Percentiles rank a stretch among this genome's conserved stretches.
These are phyloP conservation scores for Pichia sorboxylosa DNA, from an alignment of 1,139 yeast species.

Conservation along the genomic window DNA sequence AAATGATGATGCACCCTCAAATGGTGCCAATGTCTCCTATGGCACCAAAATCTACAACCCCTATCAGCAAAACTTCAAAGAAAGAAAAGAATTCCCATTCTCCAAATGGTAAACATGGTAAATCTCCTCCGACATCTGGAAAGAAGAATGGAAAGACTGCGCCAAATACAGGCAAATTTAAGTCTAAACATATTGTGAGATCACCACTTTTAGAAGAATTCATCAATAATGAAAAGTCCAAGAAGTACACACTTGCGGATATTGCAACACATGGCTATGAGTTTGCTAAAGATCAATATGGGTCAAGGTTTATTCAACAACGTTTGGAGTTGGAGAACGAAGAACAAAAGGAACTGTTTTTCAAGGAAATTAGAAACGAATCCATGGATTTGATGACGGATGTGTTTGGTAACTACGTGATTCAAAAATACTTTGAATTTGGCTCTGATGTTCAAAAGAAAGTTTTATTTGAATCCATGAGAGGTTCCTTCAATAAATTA, in stretches of 20 bases:
- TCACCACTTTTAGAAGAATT: constrained; percentile 83
- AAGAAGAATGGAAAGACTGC: background rate
- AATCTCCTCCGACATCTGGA: constrained; percentile 3
- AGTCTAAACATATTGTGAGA: constrained; percentile 40
- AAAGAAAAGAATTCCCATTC: constrained; percentile 3
- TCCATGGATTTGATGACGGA: constrained; percentile 83
- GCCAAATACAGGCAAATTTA: constrained; percentile 7
- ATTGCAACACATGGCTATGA: constrained; percentile 84
- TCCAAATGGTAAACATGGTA: constrained; percentile 6
- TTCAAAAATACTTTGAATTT: constrained; percentile 84
- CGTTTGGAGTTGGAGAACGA: constrained; percentile 54
- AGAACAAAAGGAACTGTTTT: constrained; percentile 69
- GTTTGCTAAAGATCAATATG: constrained; percentile 93
- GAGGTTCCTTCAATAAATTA: constrained; percentile 61
- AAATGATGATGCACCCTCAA: constrained; percentile 5
- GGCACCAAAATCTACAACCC: constrained; percentile 4
- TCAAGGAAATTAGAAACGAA: constrained; percentile 69
- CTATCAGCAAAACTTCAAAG: background rate
- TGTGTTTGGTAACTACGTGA: constrained; percentile 95
- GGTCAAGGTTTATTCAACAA: constrained; percentile 91
- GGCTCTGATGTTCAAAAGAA: constrained; percentile 65
- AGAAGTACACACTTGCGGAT: constrained; percentile 54
- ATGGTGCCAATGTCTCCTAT: constrained; percentile 8
- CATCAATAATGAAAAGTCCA: constrained; percentile 55
- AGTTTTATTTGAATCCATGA: constrained; percentile 62